These are phyloP conservation scores for Dactylorhiza incarnata DNA, from an alignment of 106 monocot species.

Conservation along the genomic window DNA sequence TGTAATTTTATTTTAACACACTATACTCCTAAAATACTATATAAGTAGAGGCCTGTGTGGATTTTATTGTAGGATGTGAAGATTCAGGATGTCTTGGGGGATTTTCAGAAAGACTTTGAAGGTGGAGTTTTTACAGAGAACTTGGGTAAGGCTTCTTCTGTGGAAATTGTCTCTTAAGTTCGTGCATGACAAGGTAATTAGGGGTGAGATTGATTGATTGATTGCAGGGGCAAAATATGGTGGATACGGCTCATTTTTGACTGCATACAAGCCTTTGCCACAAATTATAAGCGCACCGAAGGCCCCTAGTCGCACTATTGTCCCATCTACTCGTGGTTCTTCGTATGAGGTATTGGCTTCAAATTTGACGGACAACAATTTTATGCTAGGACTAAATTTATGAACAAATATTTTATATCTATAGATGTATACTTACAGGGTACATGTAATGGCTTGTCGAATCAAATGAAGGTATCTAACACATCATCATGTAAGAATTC, in stretches of 20 bases:
- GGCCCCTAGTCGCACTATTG: not conserved
- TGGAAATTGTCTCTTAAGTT: not conserved
- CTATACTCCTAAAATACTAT: not conserved
- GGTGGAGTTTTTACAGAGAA: not conserved
- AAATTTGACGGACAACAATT: not conserved
- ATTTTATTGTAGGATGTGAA: not conserved
- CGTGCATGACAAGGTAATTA: not conserved
- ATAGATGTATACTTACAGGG: not conserved
- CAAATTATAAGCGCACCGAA: not conserved
- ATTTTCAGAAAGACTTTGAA: conserved; percentile 4
- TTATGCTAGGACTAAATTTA: not conserved
- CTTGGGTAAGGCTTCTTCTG: not conserved
- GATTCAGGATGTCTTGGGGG: not conserved
- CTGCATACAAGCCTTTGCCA: not conserved
- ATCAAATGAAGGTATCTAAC: not conserved
- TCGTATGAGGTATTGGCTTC: not conserved
- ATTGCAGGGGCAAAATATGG: conserved; percentile 1
- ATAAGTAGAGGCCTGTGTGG: not conserved
- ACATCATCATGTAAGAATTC: not conserved
- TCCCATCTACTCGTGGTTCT: not conserved
- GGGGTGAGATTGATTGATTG: not conserved
- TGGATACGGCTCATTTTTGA: not conserved
- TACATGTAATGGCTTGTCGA: not conserved
- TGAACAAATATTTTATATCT: not conserved
- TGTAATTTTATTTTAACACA: not conserved